phyloP scores from a whole-genome alignment of 177 flowering plant species.

The Vitis hybrid region DNA sequence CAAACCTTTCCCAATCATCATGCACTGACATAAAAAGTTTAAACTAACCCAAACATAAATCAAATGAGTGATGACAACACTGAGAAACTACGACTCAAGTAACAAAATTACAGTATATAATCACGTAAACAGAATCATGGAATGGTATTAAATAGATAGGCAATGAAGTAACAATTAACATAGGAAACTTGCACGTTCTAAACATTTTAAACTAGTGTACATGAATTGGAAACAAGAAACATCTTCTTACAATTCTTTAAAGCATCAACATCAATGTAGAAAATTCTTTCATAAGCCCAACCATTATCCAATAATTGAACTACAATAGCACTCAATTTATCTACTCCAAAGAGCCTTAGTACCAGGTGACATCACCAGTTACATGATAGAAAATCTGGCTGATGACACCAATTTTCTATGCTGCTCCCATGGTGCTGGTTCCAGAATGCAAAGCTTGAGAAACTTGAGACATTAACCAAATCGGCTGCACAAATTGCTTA shows the following conservation, averaged over 20 bases:
- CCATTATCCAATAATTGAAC: neutral
- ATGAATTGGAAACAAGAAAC: conserved; percentile 2
- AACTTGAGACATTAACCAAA: neutral
- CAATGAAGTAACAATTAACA: neutral
- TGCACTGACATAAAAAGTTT: neutral
- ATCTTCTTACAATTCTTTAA: conserved; percentile 1
- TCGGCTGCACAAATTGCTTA: neutral
- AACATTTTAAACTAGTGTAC: conserved; percentile 11
- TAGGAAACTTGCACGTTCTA: neutral
- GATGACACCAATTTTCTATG: neutral
- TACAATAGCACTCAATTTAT: neutral
- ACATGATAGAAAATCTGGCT: neutral
- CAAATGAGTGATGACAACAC: neutral
- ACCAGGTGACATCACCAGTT: neutral
- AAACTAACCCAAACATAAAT: neutral
- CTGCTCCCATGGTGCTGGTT: neutral
- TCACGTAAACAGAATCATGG: neutral
- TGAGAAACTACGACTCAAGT: neutral
- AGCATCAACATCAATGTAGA: neutral
- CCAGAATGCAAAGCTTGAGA: neutral
- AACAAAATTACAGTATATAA: neutral
- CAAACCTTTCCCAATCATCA: neutral
- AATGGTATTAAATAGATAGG: neutral
- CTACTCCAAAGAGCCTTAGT: neutral
- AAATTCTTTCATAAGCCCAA: conserved; percentile 1